Evolutionary conservation across 129 eudicot species (phyloP).

Genomic region (sunflower (Helianthus annuus)): DNA sequence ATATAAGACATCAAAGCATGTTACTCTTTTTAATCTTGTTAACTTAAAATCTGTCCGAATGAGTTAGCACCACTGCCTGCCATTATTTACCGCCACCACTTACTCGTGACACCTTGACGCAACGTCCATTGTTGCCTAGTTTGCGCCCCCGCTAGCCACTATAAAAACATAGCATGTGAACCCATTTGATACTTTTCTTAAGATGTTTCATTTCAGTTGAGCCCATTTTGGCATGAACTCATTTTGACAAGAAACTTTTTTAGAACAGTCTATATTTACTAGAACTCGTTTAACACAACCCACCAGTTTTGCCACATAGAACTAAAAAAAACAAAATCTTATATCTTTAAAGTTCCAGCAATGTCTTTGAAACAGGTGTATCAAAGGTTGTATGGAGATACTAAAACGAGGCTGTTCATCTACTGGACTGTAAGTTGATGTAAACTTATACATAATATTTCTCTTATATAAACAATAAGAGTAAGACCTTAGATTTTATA

Average conservation of each 20-base stretch:
- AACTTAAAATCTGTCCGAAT: background rate
- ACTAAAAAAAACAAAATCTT: background rate
- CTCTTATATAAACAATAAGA: background rate
- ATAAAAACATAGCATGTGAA: no score
- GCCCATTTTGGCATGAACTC: no score
- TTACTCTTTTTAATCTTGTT: no score
- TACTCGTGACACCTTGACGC: background rate
- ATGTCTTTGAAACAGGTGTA: slow-evolving; percentile 53
- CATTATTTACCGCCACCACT: background rate
- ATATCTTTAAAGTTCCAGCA: background rate
- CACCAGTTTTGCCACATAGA: background rate
- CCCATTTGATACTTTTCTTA: no score
- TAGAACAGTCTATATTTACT: background rate
- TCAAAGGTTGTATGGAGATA: slow-evolving; percentile 81
- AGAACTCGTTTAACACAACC: background rate
- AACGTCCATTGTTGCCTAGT: background rate
- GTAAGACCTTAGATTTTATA: background rate
- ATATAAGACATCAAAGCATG: no score
- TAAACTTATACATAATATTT: background rate
- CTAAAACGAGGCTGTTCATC: slow-evolving; percentile 84
- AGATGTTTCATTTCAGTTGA: no score
- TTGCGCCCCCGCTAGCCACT: no score
- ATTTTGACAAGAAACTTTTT: background rate
- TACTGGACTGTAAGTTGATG: slow-evolving; percentile 88
- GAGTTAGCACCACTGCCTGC: background rate